These are phyloP conservation scores for Thelonectria discophora DNA, from an alignment of 2,329 filamentous ascomycete species.

Conservation along the genomic window DNA sequence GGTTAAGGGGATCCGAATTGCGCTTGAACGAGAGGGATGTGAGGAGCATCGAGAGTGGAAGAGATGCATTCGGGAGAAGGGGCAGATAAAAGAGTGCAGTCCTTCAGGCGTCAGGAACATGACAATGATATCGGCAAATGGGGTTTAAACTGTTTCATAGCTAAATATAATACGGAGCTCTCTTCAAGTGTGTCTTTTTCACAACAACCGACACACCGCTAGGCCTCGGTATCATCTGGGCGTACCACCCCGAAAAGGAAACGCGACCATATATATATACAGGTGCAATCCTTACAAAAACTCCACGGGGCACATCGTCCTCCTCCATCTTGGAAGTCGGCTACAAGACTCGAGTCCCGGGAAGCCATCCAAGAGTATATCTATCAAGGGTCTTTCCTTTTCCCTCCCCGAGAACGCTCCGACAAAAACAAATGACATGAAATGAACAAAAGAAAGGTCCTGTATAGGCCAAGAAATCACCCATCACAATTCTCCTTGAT, in stretches of 20 bases:
- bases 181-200: conserved; percentile 29
- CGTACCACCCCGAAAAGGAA: conserved; percentile 26
- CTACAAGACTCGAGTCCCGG: conserved; percentile 18
- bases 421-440: conserved; percentile 34
- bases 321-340: conserved; percentile 24
- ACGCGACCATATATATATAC: conserved; percentile 48
- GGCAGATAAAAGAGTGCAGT: conserved; percentile 28
- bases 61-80: conserved; percentile 53
- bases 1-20: conserved; percentile 80
- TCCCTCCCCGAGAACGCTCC: conserved; percentile 40
- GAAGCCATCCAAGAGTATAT: conserved; percentile 32
- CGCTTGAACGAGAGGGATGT: conserved; percentile 82
- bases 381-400: conserved; percentile 42
- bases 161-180: conserved; percentile 26
- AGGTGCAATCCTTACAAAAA: conserved; percentile 36
- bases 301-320: conserved; percentile 24
- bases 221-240: conserved; percentile 31
- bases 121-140: neutral
- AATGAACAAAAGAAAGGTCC: conserved; percentile 40
- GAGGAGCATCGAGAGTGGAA: conserved; percentile 69
- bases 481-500: conserved; percentile 36
- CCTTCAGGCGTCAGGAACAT: neutral
- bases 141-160: conserved; percentile 3
- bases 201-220: conserved; percentile 19
- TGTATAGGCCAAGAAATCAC: conserved; percentile 31